Conservation (phyloP, 768 basidiomycete species). For the Tubosaeta sp. region DNA sequence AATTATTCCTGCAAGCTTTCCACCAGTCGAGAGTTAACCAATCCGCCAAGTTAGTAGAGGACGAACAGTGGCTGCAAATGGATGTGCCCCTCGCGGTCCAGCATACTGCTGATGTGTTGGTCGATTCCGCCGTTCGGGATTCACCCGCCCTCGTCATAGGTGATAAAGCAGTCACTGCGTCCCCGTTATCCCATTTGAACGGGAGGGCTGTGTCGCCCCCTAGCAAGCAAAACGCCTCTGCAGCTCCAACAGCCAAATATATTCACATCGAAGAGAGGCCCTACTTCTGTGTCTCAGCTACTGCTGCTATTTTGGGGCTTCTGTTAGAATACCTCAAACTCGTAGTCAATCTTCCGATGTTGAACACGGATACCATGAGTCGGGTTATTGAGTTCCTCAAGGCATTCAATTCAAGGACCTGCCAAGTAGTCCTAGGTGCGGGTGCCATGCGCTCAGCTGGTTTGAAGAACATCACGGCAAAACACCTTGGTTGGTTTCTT, state of each 20-base stretch:
- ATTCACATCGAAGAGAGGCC: slow-evolving; percentile 76
- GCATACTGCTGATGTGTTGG: slow-evolving; percentile 63
- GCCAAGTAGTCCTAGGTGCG: slow-evolving; percentile 96
- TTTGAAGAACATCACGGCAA: slow-evolving; percentile 96
- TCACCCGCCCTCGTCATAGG: slow-evolving; percentile 60
- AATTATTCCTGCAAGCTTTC: slow-evolving; percentile 80
- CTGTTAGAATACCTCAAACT: slow-evolving; percentile 84
- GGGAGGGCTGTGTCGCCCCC: slow-evolving; percentile 13
- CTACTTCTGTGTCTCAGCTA: slow-evolving; percentile 86
- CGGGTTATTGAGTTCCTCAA: slow-evolving; percentile 94
- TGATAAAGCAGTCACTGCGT: not conserved
- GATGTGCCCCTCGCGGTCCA: slow-evolving; percentile 66
- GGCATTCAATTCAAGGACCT: slow-evolving; percentile 96
- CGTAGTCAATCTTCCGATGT: slow-evolving; percentile 79
- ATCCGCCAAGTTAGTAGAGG: slow-evolving; percentile 89
- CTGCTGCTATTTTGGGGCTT: slow-evolving; percentile 65
- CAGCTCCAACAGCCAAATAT: slow-evolving; percentile 45
- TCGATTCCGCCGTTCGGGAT: slow-evolving; percentile 80
- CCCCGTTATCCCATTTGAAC: slow-evolving; percentile 4
- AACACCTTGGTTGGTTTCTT: slow-evolving; percentile 73
- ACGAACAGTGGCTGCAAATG: slow-evolving; percentile 88
- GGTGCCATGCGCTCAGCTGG: slow-evolving; percentile 99
- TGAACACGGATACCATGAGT: slow-evolving; percentile 95
- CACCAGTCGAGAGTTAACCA: slow-evolving; percentile 76
- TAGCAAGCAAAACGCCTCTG: slow-evolving; percentile 19